phyloP scores from a whole-genome alignment of 2,329 filamentous ascomycete species.

The Fusarium lateritium region DNA sequence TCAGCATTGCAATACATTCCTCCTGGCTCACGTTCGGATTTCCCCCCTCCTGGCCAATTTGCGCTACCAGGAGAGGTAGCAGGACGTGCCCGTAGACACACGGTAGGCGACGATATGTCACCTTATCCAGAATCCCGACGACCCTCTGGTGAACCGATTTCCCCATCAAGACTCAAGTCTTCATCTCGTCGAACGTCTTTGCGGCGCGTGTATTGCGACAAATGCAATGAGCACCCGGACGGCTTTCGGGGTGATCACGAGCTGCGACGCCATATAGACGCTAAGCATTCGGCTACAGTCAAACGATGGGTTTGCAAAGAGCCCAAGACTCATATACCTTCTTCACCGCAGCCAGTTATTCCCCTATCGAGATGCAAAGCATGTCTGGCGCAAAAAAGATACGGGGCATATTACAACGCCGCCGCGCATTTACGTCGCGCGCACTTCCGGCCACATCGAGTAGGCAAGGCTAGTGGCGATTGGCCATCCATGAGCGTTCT shows the following conservation, averaged over 20 bases:
- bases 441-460: slow-evolving; percentile 70
- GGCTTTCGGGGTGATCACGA: slow-evolving; percentile 95
- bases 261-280: slow-evolving; percentile 76
- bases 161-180: slow-evolving; percentile 54
- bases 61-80: slow-evolving; percentile 24
- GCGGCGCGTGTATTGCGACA: slow-evolving; percentile 80
- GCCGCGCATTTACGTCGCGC: slow-evolving; percentile 71
- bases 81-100: slow-evolving; percentile 44
- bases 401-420: slow-evolving; percentile 72
- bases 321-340: slow-evolving; percentile 58
- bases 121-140: slow-evolving; percentile 37
- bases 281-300: slow-evolving; percentile 69
- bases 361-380: slow-evolving; percentile 70
- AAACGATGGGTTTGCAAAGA: slow-evolving; percentile 71
- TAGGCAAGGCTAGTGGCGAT: slow-evolving; percentile 70
- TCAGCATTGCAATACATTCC: slow-evolving; percentile 36
- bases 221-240: slow-evolving; percentile 85
- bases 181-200: slow-evolving; percentile 71
- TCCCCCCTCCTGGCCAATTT: slow-evolving; percentile 32
- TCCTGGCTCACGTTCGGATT: slow-evolving; percentile 29
- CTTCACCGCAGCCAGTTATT: slow-evolving; percentile 63
- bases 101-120: slow-evolving; percentile 46
- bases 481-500: slow-evolving; percentile 71
- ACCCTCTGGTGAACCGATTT: slow-evolving; percentile 61
- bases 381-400: slow-evolving; percentile 69